Base-by-base conservation (phyloP, 768 basidiomycete species). In the Rhizopogon vinicolor region DNA sequence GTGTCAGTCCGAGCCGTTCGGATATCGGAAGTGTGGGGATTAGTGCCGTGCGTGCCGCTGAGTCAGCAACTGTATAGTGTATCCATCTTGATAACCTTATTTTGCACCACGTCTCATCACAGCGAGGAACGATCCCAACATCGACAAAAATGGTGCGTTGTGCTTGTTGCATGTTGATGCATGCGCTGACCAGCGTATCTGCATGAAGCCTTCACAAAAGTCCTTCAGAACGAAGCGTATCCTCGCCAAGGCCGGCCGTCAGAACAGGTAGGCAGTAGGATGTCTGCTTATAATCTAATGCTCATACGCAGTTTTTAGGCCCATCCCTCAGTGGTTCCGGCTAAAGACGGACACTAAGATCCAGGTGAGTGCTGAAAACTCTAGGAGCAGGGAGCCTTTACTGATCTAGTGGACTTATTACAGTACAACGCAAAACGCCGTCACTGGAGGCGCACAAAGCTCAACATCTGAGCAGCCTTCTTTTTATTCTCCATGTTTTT, bases 281-380 rank as follows among this genome's bases (percentile, higher is more conserved):
- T 7, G 3, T 43, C 3, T 33, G 22, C 9, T 7, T 29, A n/a
- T 37, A 45, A 13, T 19, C 22, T 7, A 40, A 9, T n/a, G n/a
- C 13, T 63, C 13, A 53, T 33, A 13, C n/a, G 19, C 14, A 46
- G 37, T 48, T 41, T 39, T 51, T 53, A 93, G 91, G 71, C 97
- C 96, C 59, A 98, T 99, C 59, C 97, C 96, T 62, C 96, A 98
- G 70, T 99, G 96, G 96, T 98, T 97, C 86, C 93, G 94, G 63
- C 79, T 95, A 59, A 98, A 97, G 83, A 84, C 90, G 66, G 96
- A 93, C 72, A 89, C 89, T 60, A 95, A 97, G 81, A 95, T 92
- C 64, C 90, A 93, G 76, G 91, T 91, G 66, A 65, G 67, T 57
- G 10, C 25, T 31, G 8, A 22, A 5, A 35, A 4, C 22, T 40